Base-by-base conservation (phyloP, 2,329 filamentous ascomycete genomes). In the Penicillium paneum region DNA sequence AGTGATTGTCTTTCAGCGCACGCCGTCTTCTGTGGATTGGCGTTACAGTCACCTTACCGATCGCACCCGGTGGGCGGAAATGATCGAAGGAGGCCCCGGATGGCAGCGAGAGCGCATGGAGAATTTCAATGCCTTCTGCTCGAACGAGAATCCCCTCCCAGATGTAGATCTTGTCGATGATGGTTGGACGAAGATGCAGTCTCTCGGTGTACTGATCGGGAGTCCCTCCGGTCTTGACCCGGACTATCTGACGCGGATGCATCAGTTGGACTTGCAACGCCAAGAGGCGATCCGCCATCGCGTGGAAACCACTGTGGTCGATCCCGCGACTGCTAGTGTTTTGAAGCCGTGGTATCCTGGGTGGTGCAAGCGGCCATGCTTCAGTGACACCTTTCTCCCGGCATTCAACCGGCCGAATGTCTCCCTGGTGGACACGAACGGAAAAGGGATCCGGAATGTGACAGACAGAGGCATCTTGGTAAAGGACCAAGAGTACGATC, bases 321-420 rank as follows among this genome's bases (percentile, higher is more conserved):
- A 86, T 59, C 67, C 68, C 11, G 68, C 66, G 1, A 82, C 78
- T 0, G 83, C 84, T 0, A 74, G 76, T 28, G 75, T 69, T 2
- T 74, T 87, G 7, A 82, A 83, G 63, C 74, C 83, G 0, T 85
- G 81, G 81, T 88, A 87, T 63, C 78, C 81, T 0, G 69, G 71
- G 0, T 85, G 81, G 78, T 88, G 85, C 73, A 88, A 88, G 67
- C 78, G 85, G 0, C 83, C 84, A 0, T 79, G 75, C 38, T 87
- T 86, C 68, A 82, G 83, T 67, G 82, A 87, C 61, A 76, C 79
- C 5, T 68, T 65, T 17, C 76, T 87, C 0, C 64, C 74, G 3
- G 61, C 79, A 0, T 88, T 87, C 76, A 88, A 88, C 68, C 65
- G 64, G 29, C 68, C 76, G 0, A 80, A 84, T 60, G 84, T 88